A percentile compares a stretch with the other conserved stretches of the same genome.
Conservation (phyloP, 441 rosid species). For the Adansonia madagascariensis region DNA sequence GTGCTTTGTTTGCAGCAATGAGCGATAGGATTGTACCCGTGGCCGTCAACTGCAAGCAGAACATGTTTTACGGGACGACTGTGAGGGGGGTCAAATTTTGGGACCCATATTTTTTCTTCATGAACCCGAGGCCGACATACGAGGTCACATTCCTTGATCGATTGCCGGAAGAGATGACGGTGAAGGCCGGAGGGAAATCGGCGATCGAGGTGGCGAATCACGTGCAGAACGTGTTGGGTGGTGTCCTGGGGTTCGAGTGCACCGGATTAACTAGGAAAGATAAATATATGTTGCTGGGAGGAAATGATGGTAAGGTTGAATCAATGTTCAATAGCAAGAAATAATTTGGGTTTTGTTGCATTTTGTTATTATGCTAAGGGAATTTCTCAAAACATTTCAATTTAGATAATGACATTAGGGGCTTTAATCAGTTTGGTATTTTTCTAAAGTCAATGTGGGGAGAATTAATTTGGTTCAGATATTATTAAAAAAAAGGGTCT, state of each 20-base stretch:
- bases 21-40: conserved; percentile 97
- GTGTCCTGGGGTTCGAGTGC: conserved; percentile 75
- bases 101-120: conserved; percentile 95
- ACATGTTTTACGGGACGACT: conserved; percentile 86
- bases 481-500: background rate
- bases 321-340: conserved; percentile 62
- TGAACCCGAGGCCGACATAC: conserved; percentile 92
- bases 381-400: background rate
- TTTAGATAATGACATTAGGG: background rate
- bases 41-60: conserved; percentile 84
- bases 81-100: conserved; percentile 95
- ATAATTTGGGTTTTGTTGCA: conserved; percentile 20
- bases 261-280: conserved; percentile 88
- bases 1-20: conserved; percentile 91
- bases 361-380: background rate
- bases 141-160: conserved; percentile 88
- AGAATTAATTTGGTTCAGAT: background rate
- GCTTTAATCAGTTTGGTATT: background rate
- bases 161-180: conserved; percentile 78
- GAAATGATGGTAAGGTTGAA: conserved; percentile 94
- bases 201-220: conserved; percentile 90
- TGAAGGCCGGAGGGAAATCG: conserved; percentile 83
- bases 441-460: background rate
- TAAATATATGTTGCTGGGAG: conserved; percentile 88
- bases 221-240: conserved; percentile 84